Conservation (phyloP, 139 green algal genomes). For the Chloropicon primus region DNA sequence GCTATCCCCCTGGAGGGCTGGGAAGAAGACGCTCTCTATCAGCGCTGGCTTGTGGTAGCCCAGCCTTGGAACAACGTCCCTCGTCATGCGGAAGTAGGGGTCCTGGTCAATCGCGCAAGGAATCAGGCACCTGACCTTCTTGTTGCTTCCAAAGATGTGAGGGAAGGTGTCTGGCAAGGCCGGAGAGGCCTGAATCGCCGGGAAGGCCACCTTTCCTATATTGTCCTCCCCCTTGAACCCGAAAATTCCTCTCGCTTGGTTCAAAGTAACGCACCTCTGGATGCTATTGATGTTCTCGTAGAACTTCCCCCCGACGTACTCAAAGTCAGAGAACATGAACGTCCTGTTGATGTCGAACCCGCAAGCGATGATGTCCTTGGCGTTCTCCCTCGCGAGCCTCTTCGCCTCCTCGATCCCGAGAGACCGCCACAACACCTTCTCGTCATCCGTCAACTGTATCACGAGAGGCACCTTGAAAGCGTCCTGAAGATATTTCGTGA, state of each 20-base stretch:
- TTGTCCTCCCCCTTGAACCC: slow-evolving; percentile 69
- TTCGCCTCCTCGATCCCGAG: slow-evolving; percentile 64
- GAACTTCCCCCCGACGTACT: slow-evolving; percentile 85
- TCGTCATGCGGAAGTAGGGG: slow-evolving; percentile 2
- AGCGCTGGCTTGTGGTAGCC: slow-evolving; percentile 79
- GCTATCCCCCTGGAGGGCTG: slow-evolving; percentile 87
- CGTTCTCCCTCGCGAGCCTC: slow-evolving; percentile 76
- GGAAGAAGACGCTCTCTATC: slow-evolving; percentile 88
- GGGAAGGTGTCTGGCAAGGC: slow-evolving; percentile 87
- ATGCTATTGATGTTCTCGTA: slow-evolving; percentile 88
- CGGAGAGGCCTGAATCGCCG: slow-evolving; percentile 81
- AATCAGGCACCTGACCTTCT: slow-evolving; percentile 85
- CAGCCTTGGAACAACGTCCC: slow-evolving; percentile 51
- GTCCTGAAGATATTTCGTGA: slow-evolving; percentile 85
- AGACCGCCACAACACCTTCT: slow-evolving; percentile 32
- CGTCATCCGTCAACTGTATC: slow-evolving; percentile 96
- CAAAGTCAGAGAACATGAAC: slow-evolving; percentile 98
- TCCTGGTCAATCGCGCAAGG: slow-evolving; percentile 95
- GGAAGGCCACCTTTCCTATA: slow-evolving; percentile 95
- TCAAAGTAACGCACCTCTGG: slow-evolving; percentile 33
- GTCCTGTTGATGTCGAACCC: slow-evolving; percentile 87
- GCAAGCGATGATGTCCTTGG: slow-evolving; percentile 98
- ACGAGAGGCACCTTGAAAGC: slow-evolving; percentile 93
- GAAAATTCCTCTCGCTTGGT: slow-evolving; percentile 69
- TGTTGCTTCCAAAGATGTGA: slow-evolving; percentile 81